These are phyloP conservation scores for Amanita brunnescens DNA, from an alignment of 768 basidiomycete genomes.

Conservation along the genomic window DNA sequence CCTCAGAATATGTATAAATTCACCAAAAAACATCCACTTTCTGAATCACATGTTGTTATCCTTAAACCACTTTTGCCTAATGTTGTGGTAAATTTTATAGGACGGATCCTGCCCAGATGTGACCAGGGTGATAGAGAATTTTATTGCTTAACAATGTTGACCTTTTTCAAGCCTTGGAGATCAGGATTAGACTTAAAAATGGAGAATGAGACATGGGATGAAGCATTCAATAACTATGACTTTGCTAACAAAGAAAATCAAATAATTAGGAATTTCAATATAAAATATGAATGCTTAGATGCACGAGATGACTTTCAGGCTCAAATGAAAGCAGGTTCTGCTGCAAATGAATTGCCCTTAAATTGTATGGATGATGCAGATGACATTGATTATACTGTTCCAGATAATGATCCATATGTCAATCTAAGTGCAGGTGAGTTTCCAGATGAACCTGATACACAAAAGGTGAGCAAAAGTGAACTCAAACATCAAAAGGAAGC, in stretches of 20 bases:
- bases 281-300: constrained; percentile 8
- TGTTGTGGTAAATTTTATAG: constrained; percentile 17
- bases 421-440: not conserved
- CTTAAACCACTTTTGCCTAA: not conserved
- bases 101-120: constrained; percentile 17
- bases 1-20: constrained; percentile 17
- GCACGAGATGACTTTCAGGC: constrained; percentile 15
- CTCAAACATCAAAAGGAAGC: not conserved
- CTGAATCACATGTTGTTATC: not conserved
- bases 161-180: too few relatives aligned
- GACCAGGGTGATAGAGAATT: constrained; percentile 15
- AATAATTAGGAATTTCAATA: constrained; percentile 11
- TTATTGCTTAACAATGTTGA: too few relatives aligned
- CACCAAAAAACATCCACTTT: constrained; percentile 13
- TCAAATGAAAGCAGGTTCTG: constrained; percentile 9
- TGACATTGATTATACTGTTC: not conserved
- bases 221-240: constrained; percentile 11
- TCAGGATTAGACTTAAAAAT: constrained; percentile 15
- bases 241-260: constrained; percentile 11
- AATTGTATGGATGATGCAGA: constrained; percentile 4
- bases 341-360: not conserved
- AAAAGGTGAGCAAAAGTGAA: not conserved
- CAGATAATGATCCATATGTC: not conserved
- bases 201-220: constrained; percentile 14
- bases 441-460: not conserved